Conservation (phyloP, 345 rosid genomes). For the Salix dunnii region DNA sequence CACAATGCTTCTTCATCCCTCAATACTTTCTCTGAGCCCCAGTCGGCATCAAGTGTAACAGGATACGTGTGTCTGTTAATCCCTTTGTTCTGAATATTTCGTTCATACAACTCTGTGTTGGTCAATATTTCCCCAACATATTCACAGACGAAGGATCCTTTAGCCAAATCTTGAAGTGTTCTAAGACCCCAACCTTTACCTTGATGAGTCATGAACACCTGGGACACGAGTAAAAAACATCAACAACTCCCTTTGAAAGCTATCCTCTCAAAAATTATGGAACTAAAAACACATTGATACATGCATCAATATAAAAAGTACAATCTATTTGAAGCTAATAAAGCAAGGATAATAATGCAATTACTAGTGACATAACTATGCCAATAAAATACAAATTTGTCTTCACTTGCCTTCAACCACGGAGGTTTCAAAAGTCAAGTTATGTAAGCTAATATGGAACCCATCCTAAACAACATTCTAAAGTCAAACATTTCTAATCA, state of each 20-base stretch:
- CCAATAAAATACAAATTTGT: too few relatives aligned
- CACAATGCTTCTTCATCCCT: conserved; percentile 73
- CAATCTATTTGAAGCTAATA: too few relatives aligned
- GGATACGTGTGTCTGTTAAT: conserved; percentile 48
- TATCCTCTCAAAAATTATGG: background rate
- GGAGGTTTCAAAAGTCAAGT: too few relatives aligned
- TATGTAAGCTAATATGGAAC: too few relatives aligned
- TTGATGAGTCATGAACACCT: conserved; percentile 65
- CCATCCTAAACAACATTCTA: too few relatives aligned
- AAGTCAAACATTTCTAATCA: too few relatives aligned
- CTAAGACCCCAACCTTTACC: conserved; percentile 92
- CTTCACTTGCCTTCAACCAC: too few relatives aligned
- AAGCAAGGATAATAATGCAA: too few relatives aligned
- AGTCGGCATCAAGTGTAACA: conserved; percentile 72
- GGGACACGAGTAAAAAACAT: conserved; percentile 7
- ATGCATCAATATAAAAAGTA: too few relatives aligned
- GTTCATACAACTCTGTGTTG: conserved; percentile 52
- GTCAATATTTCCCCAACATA: conserved; percentile 84
- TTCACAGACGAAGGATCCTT: conserved; percentile 86
- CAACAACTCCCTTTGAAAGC: background rate
- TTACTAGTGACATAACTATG: too few relatives aligned
- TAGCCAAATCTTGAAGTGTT: conserved; percentile 55
- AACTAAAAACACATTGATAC: background rate
- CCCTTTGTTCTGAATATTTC: conserved; percentile 33
- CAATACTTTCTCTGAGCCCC: conserved; percentile 56